Evolutionary conservation across 2,329 filamentous ascomycete species (phyloP).

Genomic region (Aspergillus piperis): DNA sequence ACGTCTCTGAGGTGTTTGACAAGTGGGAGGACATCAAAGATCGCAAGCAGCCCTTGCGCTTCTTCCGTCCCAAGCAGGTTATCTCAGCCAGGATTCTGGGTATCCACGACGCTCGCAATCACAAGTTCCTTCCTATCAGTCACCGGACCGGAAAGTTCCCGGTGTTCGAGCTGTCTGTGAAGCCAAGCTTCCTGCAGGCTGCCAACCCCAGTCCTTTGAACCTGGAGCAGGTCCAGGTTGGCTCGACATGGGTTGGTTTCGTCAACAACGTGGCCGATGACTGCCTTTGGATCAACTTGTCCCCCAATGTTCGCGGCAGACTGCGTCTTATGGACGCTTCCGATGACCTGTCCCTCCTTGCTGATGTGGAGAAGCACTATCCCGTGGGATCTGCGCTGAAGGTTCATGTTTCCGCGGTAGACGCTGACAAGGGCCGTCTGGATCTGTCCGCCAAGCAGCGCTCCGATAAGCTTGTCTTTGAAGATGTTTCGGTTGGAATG

Average conservation of each 20-base stretch:
- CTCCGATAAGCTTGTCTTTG: slow-evolving; percentile 64
- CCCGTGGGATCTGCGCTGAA: slow-evolving; percentile 86
- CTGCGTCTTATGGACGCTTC: slow-evolving; percentile 81
- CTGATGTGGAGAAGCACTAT: slow-evolving; percentile 76
- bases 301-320: slow-evolving; percentile 82
- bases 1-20: slow-evolving; percentile 88
- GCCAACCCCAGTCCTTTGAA: slow-evolving; percentile 64
- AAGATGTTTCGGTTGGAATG: slow-evolving; percentile 74
- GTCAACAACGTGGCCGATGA: slow-evolving; percentile 85
- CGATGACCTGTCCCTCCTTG: slow-evolving; percentile 77
- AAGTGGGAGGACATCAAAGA: slow-evolving; percentile 83
- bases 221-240: slow-evolving; percentile 71
- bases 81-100: slow-evolving; percentile 78
- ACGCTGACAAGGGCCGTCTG: slow-evolving; percentile 71
- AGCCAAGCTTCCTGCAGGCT: slow-evolving; percentile 60
- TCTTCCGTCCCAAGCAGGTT: slow-evolving; percentile 70
- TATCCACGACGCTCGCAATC: slow-evolving; percentile 84
- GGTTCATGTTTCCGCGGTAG: slow-evolving; percentile 74
- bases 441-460: slow-evolving; percentile 79
- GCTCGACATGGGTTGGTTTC: slow-evolving; percentile 75
- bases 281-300: slow-evolving; percentile 86
- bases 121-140: slow-evolving; percentile 87
- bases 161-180: slow-evolving; percentile 84
- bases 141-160: slow-evolving; percentile 77
- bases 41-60: slow-evolving; percentile 74